A percentile compares a stretch with the other conserved stretches of the same genome.
Conservation (phyloP, 2,329 filamentous ascomycete species). For the Aphanocladium album region DNA sequence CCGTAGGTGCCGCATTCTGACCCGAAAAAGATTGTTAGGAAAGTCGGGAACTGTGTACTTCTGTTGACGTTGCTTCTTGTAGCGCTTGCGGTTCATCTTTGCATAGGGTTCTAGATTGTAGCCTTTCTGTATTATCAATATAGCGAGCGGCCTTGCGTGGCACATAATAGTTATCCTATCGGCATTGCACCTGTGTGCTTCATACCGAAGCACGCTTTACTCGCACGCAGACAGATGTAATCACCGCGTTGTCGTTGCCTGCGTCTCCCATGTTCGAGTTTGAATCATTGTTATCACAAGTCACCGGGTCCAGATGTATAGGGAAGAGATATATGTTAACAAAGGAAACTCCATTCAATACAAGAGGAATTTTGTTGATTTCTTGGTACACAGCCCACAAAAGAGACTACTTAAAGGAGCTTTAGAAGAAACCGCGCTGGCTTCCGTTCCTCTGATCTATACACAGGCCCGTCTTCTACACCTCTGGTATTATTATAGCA, state of each 20-base stretch:
- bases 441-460: constrained; percentile 53
- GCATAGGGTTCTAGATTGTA: not conserved
- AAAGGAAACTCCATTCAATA: constrained; percentile 28
- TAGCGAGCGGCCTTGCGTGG: not conserved
- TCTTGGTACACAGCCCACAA: constrained; percentile 60
- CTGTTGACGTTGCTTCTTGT: too few relatives aligned
- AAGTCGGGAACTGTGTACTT: too few relatives aligned
- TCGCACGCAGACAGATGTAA: not conserved
- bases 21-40: too few relatives aligned
- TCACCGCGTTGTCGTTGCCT: not conserved
- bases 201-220: too few relatives aligned
- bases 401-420: constrained; percentile 51
- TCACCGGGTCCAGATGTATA: not conserved
- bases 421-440: constrained; percentile 43
- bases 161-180: too few relatives aligned
- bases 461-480: constrained; percentile 43
- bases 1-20: too few relatives aligned
- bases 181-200: not conserved
- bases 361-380: constrained; percentile 46
- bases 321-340: constrained; percentile 10
- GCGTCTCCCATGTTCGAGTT: not conserved
- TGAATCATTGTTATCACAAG: not conserved
- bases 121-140: not conserved
- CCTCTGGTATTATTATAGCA: constrained; percentile 31
- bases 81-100: not conserved